A percentile compares a stretch with the other conserved stretches of the same genome.
These are phyloP conservation scores for Tuctoria greenei DNA, from an alignment of 176 grass and related monocot genomes.

Conservation along the genomic window DNA sequence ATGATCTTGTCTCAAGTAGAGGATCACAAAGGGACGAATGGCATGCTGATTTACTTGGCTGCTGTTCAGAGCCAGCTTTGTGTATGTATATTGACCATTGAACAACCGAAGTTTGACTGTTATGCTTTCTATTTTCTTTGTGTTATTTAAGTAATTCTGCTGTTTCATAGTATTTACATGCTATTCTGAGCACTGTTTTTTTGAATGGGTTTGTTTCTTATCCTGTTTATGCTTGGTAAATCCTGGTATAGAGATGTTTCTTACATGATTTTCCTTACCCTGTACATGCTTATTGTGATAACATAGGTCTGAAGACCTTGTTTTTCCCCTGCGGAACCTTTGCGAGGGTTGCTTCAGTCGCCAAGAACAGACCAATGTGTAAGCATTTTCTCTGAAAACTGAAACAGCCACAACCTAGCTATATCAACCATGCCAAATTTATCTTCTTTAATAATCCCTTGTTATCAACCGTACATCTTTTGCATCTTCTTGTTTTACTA, in stretches of 20 bases:
- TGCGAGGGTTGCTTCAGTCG: conserved; percentile 74
- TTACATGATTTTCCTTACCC: conserved; percentile 17
- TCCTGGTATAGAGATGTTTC: conserved; percentile 8
- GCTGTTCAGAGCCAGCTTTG: conserved; percentile 93
- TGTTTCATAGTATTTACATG: neutral
- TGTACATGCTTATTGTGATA: neutral
- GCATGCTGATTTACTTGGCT: conserved; percentile 98
- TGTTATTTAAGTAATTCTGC: neutral
- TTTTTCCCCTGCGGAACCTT: conserved; percentile 98
- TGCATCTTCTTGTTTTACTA: neutral
- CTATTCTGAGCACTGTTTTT: neutral
- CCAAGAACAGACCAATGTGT: conserved; percentile 84
- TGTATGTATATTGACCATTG: conserved; percentile 60
- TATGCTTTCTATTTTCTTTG: neutral
- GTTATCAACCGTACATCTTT: neutral
- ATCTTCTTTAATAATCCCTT: neutral
- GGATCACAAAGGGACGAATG: conserved; percentile 61
- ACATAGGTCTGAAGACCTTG: conserved; percentile 79
- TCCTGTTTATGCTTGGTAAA: conserved; percentile 15
- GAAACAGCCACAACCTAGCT: neutral
- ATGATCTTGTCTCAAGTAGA: conserved; percentile 49
- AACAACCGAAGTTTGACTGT: neutral
- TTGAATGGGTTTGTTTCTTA: neutral
- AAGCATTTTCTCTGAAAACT: conserved; percentile 39
- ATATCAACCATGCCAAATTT: neutral